Percentiles rank a stretch among this genome's conserved stretches.
Conservation (phyloP, 495 filamentous ascomycete species). For the Aspergillus leporis region DNA sequence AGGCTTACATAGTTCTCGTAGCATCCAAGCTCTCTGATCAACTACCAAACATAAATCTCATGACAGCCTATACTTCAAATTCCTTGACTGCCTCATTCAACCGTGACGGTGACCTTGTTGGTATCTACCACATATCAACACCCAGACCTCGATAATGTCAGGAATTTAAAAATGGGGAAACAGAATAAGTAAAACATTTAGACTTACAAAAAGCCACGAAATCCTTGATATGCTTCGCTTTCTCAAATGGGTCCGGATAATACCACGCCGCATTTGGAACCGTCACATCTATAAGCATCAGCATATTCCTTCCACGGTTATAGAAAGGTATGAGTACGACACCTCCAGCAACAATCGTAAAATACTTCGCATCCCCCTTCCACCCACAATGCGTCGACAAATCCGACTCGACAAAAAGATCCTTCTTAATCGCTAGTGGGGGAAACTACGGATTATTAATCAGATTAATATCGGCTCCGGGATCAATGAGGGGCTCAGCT, state of each 20-base stretch:
- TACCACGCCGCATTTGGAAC: constrained; percentile 68
- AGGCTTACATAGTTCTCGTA: too few species aligned
- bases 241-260: constrained; percentile 60
- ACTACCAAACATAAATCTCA: too few species aligned
- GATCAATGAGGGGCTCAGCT: constrained; percentile 14
- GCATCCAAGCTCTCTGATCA: too few species aligned
- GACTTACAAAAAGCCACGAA: constrained; percentile 68
- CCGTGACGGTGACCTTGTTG: constrained; percentile 40
- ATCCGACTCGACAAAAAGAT: constrained; percentile 47
- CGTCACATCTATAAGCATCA: constrained; percentile 38
- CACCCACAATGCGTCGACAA: constrained; percentile 60
- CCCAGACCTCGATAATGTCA: neutral
- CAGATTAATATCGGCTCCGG: neutral
- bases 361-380: constrained; percentile 73
- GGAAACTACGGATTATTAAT: constrained; percentile 33
- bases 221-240: constrained; percentile 58
- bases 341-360: constrained; percentile 61
- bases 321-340: constrained; percentile 9
- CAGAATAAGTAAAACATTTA: neutral
- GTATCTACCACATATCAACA: constrained; percentile 30
- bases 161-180: neutral
- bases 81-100: constrained; percentile 18
- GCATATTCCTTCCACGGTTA: neutral
- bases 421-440: constrained; percentile 38
- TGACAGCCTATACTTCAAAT: neutral